Evolutionary conservation across 2,329 filamentous ascomycete genomes (phyloP).

Genomic region (Clonostachys sp.): DNA sequence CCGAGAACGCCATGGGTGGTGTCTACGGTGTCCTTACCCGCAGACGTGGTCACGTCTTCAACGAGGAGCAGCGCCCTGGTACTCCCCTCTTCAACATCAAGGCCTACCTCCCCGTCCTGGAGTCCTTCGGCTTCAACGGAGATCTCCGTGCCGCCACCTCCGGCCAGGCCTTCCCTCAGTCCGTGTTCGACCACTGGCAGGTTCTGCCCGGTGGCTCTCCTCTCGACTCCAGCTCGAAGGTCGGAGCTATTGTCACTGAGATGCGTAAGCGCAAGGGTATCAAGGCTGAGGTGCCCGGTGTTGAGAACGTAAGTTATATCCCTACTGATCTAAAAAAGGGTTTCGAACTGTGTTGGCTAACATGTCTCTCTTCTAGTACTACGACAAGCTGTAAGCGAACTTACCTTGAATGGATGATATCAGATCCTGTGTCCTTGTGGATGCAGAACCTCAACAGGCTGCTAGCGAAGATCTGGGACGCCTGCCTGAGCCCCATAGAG

Average conservation of each 20-base stretch:
- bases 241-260: conserved; percentile 75
- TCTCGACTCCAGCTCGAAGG: conserved; percentile 77
- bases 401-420: conserved; percentile 34
- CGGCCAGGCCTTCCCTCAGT: conserved; percentile 98
- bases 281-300: conserved; percentile 89
- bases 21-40: conserved; percentile 99
- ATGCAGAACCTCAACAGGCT: conserved; percentile 34
- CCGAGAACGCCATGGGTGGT: conserved; percentile 98
- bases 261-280: conserved; percentile 99
- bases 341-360: conserved; percentile 8
- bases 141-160: conserved; percentile 91
- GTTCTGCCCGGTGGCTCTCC: conserved; percentile 89
- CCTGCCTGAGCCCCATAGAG: conserved; percentile 17
- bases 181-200: conserved; percentile 99
- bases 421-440: conserved; percentile 35
- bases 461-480: conserved; percentile 21
- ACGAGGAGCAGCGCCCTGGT: conserved; percentile 95
- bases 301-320: conserved; percentile 79
- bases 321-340: not conserved
- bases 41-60: conserved; percentile 97
- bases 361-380: conserved; percentile 60
- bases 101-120: conserved; percentile 92
- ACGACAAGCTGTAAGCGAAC: conserved; percentile 88
- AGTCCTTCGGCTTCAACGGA: conserved; percentile 98
- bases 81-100: conserved; percentile 99